These are phyloP conservation scores for Straminergon stramineum DNA, from an alignment of 225 moss, liverwort and hornwort genomes.

Conservation along the genomic window DNA sequence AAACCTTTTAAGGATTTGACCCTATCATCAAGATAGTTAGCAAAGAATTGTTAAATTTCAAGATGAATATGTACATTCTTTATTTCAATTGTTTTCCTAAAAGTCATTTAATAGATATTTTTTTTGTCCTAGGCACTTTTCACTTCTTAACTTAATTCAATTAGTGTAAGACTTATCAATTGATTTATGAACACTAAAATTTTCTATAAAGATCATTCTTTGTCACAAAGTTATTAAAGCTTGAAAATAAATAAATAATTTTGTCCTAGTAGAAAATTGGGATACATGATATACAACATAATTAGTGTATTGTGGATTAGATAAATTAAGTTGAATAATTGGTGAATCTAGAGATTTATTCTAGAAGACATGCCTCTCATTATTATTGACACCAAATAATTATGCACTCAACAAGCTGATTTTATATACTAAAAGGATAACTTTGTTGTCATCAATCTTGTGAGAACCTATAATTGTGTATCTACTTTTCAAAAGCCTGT, in stretches of 20 bases:
- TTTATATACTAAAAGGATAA: background rate
- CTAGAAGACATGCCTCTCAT: fast-evolving
- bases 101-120: background rate
- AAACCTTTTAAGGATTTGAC: fast-evolving
- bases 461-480: fast-evolving
- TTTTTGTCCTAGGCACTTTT: background rate
- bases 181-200: background rate
- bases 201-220: background rate
- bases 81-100: background rate
- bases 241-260: background rate
- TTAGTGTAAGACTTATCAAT: background rate
- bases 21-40: background rate
- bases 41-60: background rate
- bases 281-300: background rate
- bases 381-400: background rate
- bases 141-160: background rate
- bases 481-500: background rate
- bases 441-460: background rate
- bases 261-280: background rate
- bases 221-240: background rate
- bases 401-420: background rate
- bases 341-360: background rate
- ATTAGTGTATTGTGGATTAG: background rate
- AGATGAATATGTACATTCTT: background rate
- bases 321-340: background rate